phyloP scores from a whole-genome alignment of 2,329 filamentous ascomycete genomes.

The Colletotrichum incanum region DNA sequence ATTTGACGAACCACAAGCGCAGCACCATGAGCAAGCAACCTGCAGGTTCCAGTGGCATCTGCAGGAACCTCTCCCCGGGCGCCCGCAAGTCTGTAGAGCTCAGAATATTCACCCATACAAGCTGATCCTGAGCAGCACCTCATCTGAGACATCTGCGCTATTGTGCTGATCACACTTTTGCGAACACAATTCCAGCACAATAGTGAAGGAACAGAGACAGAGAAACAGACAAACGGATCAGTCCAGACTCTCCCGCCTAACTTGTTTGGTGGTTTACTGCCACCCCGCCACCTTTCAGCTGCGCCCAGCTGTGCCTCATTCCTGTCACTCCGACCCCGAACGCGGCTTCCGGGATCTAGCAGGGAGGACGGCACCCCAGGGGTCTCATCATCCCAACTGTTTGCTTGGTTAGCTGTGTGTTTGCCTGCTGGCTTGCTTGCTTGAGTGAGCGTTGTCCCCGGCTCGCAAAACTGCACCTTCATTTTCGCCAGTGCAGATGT shows the following conservation, averaged over 20 bases:
- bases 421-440: not conserved
- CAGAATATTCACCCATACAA: not conserved
- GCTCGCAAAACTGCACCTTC: conserved; percentile 7
- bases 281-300: conserved; percentile 1
- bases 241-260: not conserved
- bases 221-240: not conserved
- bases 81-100: not conserved
- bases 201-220: not conserved
- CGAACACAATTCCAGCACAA: not conserved
- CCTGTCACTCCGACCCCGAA: conserved; percentile 9
- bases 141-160: not conserved
- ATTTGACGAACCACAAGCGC: not conserved
- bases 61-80: conserved; percentile 13
- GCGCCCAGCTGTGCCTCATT: conserved; percentile 10
- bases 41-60: conserved; percentile 1
- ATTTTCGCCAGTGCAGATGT: conserved; percentile 2
- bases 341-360: conserved; percentile 19
- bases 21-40: not conserved
- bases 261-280: not conserved
- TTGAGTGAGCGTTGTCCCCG: not conserved
- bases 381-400: not conserved
- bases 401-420: not conserved
- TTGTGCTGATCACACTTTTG: not conserved
- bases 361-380: conserved; percentile 4
- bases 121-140: not conserved